phyloP scores from a whole-genome alignment of 805 yeast genomes.

The Myxozyma sirexii region DNA sequence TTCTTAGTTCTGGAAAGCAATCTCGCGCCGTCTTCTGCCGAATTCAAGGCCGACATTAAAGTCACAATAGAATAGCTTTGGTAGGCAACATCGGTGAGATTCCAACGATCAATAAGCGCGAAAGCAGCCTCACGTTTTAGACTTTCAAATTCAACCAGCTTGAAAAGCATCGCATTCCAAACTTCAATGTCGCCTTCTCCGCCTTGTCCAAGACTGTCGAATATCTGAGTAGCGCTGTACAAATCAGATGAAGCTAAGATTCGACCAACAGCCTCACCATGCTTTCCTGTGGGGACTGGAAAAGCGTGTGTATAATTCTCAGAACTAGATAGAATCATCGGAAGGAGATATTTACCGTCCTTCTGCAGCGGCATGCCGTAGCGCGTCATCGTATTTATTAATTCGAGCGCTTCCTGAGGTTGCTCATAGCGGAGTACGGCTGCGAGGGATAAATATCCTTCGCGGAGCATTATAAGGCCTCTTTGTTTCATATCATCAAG shows the following conservation, averaged over 20 bases:
- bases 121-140: constrained; percentile 12
- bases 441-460: constrained; percentile 24
- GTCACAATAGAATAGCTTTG: constrained; percentile 10
- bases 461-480: constrained; percentile 3
- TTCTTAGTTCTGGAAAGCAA: neutral
- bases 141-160: neutral
- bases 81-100: constrained; percentile 3
- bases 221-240: constrained; percentile 9
- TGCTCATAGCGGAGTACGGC: constrained; percentile 7
- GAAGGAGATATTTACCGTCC: constrained; percentile 1
- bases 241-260: constrained; percentile 2
- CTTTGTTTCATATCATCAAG: constrained; percentile 10
- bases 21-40: constrained; percentile 5
- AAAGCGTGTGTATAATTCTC: neutral
- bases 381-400: constrained; percentile 17
- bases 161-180: constrained; percentile 20
- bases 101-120: constrained; percentile 10
- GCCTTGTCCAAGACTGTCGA: constrained; percentile 10
- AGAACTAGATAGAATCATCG: neutral
- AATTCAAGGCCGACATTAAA: constrained; percentile 8
- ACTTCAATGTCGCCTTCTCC: constrained; percentile 13
- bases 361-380: constrained; percentile 8
- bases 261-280: neutral
- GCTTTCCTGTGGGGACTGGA: constrained; percentile 15
- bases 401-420: constrained; percentile 11